Evolutionary conservation across 352 stramenopile species (phyloP).

Genomic region (Phytophthora quininea): DNA sequence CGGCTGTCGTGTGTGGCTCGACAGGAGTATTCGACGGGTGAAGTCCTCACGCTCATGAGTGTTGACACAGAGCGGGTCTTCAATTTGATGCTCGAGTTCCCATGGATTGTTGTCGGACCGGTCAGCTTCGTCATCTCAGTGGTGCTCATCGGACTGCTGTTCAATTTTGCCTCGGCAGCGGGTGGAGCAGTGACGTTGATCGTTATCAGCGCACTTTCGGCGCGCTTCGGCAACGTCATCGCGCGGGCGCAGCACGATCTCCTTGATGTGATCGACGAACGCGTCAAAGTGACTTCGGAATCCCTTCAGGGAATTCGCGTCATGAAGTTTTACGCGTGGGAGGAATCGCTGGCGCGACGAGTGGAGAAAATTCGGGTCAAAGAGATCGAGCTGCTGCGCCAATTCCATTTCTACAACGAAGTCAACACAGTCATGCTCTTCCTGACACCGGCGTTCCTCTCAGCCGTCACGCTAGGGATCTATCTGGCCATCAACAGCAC

Average conservation of each 20-base stretch:
- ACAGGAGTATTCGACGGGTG: constrained; percentile 30
- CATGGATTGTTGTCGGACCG: constrained; percentile 22
- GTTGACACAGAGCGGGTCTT: constrained; percentile 30
- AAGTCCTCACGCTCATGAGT: constrained; percentile 27
- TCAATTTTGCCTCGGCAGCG: constrained; percentile 8
- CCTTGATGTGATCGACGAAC: constrained; percentile 45
- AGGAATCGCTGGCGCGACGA: constrained; percentile 47
- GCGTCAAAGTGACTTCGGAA: constrained; percentile 93
- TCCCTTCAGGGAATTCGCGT: constrained; percentile 86
- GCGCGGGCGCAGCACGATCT: constrained; percentile 15
- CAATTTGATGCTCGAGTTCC: constrained; percentile 18
- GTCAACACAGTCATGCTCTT: constrained; percentile 61
- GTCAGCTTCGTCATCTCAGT: constrained; percentile 24
- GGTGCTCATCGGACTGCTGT: constrained; percentile 27
- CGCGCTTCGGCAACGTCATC: constrained; percentile 2
- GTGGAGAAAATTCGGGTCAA: constrained; percentile 43
- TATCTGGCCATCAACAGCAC: constrained; percentile 39
- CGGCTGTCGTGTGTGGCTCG: constrained; percentile 52
- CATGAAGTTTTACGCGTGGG: constrained; percentile 90
- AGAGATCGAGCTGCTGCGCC: constrained; percentile 51
- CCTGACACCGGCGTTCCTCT: constrained; percentile 47
- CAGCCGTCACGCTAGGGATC: constrained; percentile 40
- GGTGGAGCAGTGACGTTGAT: constrained; percentile 12
- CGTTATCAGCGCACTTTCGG: constrained; percentile 12
- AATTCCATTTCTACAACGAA: constrained; percentile 60